Conservation (phyloP, 2,329 filamentous ascomycete genomes). For the Ceratocystis variospora region DNA sequence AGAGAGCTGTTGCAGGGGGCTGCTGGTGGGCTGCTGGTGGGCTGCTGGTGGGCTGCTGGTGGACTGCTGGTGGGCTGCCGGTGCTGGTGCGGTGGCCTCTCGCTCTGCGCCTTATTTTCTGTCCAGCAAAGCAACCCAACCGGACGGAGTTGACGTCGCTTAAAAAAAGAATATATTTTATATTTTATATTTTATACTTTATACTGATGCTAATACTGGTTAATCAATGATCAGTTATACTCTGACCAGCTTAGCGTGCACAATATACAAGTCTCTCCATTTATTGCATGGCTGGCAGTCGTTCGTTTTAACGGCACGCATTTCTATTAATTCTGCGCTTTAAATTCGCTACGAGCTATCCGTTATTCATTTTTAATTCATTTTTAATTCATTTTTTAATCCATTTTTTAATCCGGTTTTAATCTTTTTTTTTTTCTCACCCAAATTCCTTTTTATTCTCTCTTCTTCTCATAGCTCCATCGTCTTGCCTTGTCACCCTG, state of each 20-base stretch:
- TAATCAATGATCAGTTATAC: neutral
- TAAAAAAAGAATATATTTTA: neutral
- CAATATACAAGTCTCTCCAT: neutral
- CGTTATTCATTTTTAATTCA: neutral
- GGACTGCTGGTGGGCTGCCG: no score
- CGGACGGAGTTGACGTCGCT: constrained; percentile 16
- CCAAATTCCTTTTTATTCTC: neutral
- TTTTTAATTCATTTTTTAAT: neutral
- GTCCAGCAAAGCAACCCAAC: neutral
- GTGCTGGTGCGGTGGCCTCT: no score
- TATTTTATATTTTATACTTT: neutral
- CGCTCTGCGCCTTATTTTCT: no score
- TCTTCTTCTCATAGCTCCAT: constrained; percentile 6
- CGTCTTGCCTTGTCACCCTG: neutral
- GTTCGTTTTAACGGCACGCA: neutral
- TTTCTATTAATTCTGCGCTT: neutral
- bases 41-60: no score
- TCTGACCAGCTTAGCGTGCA: neutral
- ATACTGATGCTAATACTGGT: neutral
- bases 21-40: no score
- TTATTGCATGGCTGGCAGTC: constrained; percentile 4
- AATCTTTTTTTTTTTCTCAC: neutral
- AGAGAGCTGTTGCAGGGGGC: no score
- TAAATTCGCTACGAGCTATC: neutral
- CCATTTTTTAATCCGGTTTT: neutral